Percentiles rank a stretch among this genome's conserved stretches.
These are phyloP conservation scores for Neurospora terricola DNA, from an alignment of 495 filamentous ascomycete genomes.

Conservation along the genomic window DNA sequence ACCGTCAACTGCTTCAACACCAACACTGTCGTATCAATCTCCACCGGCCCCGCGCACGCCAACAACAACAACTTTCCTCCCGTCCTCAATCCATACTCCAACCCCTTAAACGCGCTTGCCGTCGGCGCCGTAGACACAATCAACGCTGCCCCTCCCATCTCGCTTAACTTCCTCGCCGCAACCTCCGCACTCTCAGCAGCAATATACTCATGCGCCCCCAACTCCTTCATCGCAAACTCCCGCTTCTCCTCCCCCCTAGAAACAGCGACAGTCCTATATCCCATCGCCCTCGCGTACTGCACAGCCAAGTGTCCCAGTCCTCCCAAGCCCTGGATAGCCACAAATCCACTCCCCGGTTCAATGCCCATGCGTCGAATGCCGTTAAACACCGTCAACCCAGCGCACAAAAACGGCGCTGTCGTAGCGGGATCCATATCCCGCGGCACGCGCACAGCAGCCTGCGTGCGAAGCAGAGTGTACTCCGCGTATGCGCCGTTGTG, in stretches of 20 bases:
- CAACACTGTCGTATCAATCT: conserved; percentile 40
- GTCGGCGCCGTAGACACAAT: conserved; percentile 57
- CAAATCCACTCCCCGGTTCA: conserved; percentile 39
- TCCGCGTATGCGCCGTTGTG: conserved; percentile 48
- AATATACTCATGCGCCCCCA: conserved; percentile 58
- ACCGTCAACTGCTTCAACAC: conserved; percentile 42
- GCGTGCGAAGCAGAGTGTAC: conserved; percentile 47
- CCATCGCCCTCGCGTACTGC: conserved; percentile 52
- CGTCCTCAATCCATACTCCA: conserved; percentile 42
- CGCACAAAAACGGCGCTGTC: conserved; percentile 56
- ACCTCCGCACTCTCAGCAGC: conserved; percentile 45
- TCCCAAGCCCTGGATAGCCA: conserved; percentile 53
- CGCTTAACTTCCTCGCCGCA: conserved; percentile 35
- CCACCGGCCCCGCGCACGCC: conserved; percentile 41
- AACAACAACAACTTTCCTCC: conserved; percentile 51
- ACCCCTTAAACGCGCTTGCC: conserved; percentile 37
- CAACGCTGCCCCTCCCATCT: conserved; percentile 50
- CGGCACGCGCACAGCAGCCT: conserved; percentile 52
- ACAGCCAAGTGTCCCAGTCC: conserved; percentile 56
- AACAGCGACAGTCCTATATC: conserved; percentile 51
- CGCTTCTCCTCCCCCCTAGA: conserved; percentile 44
- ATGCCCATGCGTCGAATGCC: conserved; percentile 50
- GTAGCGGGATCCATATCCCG: conserved; percentile 43
- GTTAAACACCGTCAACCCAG: conserved; percentile 62
- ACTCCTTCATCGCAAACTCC: conserved; percentile 41